Evolutionary conservation across 2,329 filamentous ascomycete genomes (phyloP), one percentile per base, ranked within the genome.

Genomic region (Ploettnerulaceae sp.): DNA sequence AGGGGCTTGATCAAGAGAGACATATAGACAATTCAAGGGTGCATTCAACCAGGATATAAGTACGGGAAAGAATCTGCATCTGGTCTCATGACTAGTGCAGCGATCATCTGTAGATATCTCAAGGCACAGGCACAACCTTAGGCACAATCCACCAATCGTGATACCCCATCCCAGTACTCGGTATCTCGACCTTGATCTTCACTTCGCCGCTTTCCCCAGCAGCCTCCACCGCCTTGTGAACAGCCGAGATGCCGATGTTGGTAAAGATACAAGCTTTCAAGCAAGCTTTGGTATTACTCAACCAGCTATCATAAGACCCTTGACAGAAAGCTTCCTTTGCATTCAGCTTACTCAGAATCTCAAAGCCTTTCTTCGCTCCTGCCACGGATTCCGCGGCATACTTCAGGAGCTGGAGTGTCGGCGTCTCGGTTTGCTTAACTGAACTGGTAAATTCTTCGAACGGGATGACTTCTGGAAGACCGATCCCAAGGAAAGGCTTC

Each of bases 181-280:
- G 77, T 37, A 82, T 68, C 59, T 77, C 72, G 18, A 70, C 71
- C 57, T 66, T 72, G 17, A 81, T 66, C 26, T 57, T 54, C 15
- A 56, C 53, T 34, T 49, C 52, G 45, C 41, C 48, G 51, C 56
- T 44, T 55, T 55, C 48, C 41, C 57, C 40, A 51, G 59, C 57
- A 48, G 60, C 65, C 14, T 69, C 66, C 7, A 83, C 57, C 2
- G 73, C 74, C 62, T 80, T 84, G 58, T 74, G 76, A 37, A 85
- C 64, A 1, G 71, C 72, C 18, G 74, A 73, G 33, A 87, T 74
- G 0, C 81, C 78, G 52, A 89, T 75, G 5, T 79, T 79, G 1
- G 82, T 73, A 7, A 79, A 80, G 51, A 90, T 89, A 55, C 81
- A 84, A n/a, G 84, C 79, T 58, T 80, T 81, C 57, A 86, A 71